Evolutionary conservation across 768 basidiomycete species (phyloP), one percentile per base, ranked within the genome.

Genomic region (Suillus cothurnatus): DNA sequence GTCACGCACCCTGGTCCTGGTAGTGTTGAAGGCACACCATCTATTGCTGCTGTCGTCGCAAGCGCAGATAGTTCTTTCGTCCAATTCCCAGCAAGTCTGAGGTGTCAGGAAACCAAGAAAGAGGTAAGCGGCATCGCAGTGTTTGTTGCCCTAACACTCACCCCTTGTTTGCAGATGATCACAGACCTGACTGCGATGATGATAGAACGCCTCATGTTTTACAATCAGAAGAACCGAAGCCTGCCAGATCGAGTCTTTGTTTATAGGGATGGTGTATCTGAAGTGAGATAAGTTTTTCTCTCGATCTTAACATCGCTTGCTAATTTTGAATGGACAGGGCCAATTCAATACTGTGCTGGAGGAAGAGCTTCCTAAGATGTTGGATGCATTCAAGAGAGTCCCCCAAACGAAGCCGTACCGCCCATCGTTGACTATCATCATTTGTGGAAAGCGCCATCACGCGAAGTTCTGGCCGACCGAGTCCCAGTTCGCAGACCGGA

Each of bases 191-290:
- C 73, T 3, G 78, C 78, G 6, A 93, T 94, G 91, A 79, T 94
- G 68, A 75, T 88, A 4, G 93, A 94, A 64, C 84, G 93, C 2
- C 76, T 94, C 41, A 76, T 80, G 60, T 68, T 81, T 3, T 94
- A 85, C 69, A 79, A 85, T 68, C 78, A 75, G 73, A 85, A 81
- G 72, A 91, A 85, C 67, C 83, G 75, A 64, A 62, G 70, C 0
- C 80, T 94, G 1, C 93, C 93, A 0, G 83, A 87, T 1, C 83
- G 92, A 4, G 81, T 95, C 7, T 77, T 90, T 39, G 81, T 94
- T 8, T 95, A 88, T 70, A 86, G 93, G 19, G 92, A 94, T 74
- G 93, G 93, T 47, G 91, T 93, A 4, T 93, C 91, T 1, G 90
- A 91, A 81, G 92, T 89, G 64, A 15, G 84, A 71, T 6, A 28